These are phyloP conservation scores for Nidula niveotomentosa DNA, from an alignment of 1,284 basidiomycete species.

Conservation along the genomic window DNA sequence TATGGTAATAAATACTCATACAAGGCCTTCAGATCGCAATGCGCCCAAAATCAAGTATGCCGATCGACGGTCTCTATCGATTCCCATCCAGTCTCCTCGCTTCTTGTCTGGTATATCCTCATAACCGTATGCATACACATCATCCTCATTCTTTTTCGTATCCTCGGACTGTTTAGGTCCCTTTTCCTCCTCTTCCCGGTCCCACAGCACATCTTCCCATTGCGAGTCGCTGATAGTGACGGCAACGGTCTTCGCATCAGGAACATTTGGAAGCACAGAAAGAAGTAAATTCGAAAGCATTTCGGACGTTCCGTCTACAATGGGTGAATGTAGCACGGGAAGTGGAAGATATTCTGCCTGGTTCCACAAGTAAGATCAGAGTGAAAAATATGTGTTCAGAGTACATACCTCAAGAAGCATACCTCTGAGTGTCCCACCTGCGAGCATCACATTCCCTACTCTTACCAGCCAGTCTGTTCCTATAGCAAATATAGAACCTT, in stretches of 20 bases:
- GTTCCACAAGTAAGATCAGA: conserved; percentile 5
- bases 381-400: background rate
- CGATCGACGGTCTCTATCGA: conserved; percentile 73
- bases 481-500: conserved; percentile 68
- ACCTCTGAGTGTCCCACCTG: conserved; percentile 71
- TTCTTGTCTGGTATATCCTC: conserved; percentile 45
- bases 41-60: conserved; percentile 77
- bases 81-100: conserved; percentile 70
- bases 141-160: conserved; percentile 26
- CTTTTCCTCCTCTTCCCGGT: conserved; percentile 60
- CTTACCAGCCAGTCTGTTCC: conserved; percentile 81
- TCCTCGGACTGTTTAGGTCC: conserved; percentile 16
- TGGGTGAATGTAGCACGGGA: conserved; percentile 57
- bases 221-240: conserved; percentile 72
- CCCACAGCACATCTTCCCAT: conserved; percentile 78
- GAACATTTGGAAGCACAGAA: conserved; percentile 68
- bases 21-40: conserved; percentile 65
- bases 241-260: conserved; percentile 68
- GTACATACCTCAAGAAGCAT: conserved; percentile 71
- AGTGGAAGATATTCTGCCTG: conserved; percentile 80
- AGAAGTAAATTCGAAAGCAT: conserved; percentile 70
- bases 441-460: conserved; percentile 70
- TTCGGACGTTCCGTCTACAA: conserved; percentile 64
- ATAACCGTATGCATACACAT: conserved; percentile 54
- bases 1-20: conserved; percentile 31